phyloP scores from a whole-genome alignment of 495 filamentous ascomycete species.

The Xylaria cubensis region DNA sequence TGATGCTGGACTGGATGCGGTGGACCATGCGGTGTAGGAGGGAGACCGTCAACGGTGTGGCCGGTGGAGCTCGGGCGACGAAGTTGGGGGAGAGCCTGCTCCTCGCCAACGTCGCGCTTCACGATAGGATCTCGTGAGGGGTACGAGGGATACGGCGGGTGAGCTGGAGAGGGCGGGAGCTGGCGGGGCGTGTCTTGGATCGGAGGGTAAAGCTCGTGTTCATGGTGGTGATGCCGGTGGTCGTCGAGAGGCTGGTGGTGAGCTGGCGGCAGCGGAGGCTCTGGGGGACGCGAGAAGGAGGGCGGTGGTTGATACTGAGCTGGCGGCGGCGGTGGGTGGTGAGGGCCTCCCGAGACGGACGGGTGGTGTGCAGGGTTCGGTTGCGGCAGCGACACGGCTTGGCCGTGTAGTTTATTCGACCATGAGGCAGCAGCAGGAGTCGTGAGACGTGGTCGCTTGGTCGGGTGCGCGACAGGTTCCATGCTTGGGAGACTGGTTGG shows the following conservation, averaged over 20 bases:
- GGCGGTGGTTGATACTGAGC: constrained; percentile 50
- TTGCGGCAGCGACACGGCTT: constrained; percentile 54
- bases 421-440: constrained; percentile 48
- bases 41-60: constrained; percentile 46
- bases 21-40: constrained; percentile 45
- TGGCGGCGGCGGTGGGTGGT: constrained; percentile 49
- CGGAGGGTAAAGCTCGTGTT: constrained; percentile 54
- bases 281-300: constrained; percentile 49
- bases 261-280: constrained; percentile 42
- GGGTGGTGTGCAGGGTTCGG: constrained; percentile 46
- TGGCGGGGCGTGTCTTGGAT: constrained; percentile 59
- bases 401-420: constrained; percentile 46
- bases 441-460: constrained; percentile 56
- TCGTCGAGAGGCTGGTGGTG: constrained; percentile 50
- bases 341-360: constrained; percentile 44
- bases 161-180: constrained; percentile 53
- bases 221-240: constrained; percentile 56
- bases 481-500: constrained; percentile 52
- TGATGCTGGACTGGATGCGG: constrained; percentile 38
- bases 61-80: constrained; percentile 54
- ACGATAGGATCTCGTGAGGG: constrained; percentile 53
- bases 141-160: constrained; percentile 49
- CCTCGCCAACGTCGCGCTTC: constrained; percentile 58
- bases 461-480: constrained; percentile 56
- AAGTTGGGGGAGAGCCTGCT: constrained; percentile 50